Conservation (phyloP, 306 rosid species). For the Cucurbita moschata region DNA sequence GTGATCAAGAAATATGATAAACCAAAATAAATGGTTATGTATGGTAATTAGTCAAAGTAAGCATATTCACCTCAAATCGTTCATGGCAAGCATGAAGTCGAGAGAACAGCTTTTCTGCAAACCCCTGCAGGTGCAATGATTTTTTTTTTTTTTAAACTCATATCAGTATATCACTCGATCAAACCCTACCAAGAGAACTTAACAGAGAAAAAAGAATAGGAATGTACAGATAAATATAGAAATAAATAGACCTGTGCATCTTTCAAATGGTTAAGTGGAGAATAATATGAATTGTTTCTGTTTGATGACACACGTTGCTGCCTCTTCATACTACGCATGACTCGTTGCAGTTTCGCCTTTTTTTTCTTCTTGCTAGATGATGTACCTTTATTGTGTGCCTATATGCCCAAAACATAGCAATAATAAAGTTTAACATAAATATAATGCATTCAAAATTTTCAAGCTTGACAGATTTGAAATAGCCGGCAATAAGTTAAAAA, state of each 20-base stretch:
- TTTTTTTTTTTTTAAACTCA: neutral
- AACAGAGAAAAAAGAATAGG: neutral
- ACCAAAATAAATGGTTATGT: neutral
- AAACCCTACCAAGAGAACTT: neutral
- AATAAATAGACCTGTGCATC: conserved; percentile 65
- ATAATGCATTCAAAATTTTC: neutral
- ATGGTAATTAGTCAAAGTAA: neutral
- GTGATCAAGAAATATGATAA: neutral
- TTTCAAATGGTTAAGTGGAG: conserved; percentile 72
- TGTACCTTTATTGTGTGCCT: conserved; percentile 89
- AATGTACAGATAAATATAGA: neutral
- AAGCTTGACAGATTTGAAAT: neutral
- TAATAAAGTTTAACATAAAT: neutral
- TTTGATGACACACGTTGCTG: conserved; percentile 58
- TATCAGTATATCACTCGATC: neutral
- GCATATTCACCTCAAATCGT: conserved; percentile 52
- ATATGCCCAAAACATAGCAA: conserved; percentile 8
- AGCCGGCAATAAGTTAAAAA: neutral
- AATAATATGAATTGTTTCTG: conserved; percentile 27
- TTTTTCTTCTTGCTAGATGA: conserved; percentile 78
- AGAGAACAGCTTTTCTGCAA: conserved; percentile 69
- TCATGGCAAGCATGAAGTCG: conserved; percentile 53
- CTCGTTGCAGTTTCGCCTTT: conserved; percentile 70
- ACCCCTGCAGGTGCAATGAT: conserved; percentile 43
- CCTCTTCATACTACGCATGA: conserved; percentile 57